Evolutionary conservation across 768 basidiomycete genomes (phyloP).

Genomic region (Dentipellis fragilis): DNA sequence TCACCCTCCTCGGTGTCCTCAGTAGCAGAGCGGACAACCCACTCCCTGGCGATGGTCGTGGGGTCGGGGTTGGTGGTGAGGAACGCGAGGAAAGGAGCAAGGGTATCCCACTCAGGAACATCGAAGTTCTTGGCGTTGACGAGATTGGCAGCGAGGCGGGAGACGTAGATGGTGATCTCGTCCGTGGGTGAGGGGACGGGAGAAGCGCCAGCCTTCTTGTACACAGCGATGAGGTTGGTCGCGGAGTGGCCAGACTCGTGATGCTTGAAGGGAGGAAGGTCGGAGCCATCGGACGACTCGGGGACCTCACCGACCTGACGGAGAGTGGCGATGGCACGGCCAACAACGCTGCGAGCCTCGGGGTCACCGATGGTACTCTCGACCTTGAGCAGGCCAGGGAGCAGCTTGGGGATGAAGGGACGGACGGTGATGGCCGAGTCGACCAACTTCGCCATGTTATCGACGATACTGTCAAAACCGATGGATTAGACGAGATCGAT

Average conservation of each 20-base stretch:
- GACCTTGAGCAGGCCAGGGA: conserved; percentile 93
- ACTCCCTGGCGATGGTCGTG: conserved; percentile 61
- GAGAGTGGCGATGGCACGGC: conserved; percentile 88
- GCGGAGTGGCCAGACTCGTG: conserved; percentile 61
- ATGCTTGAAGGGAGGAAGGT: conserved; percentile 78
- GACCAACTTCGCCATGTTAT: conserved; percentile 98
- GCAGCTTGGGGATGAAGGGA: conserved; percentile 92
- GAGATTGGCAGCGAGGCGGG: conserved; percentile 76
- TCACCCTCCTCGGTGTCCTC: conserved; percentile 62
- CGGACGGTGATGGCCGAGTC: conserved; percentile 92
- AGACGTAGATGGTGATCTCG: conserved; percentile 55
- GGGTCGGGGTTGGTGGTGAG: conserved; percentile 56
- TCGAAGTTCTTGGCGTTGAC: conserved; percentile 91
- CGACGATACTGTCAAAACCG: conserved; percentile 57
- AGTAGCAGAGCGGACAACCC: conserved; percentile 84
- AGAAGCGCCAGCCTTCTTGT: conserved; percentile 72
- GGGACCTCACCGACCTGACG: conserved; percentile 93
- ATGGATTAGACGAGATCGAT: conserved; percentile 10
- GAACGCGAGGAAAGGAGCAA: conserved; percentile 69
- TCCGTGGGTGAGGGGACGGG: conserved; percentile 48
- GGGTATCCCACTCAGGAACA: conserved; percentile 73
- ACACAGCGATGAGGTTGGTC: conserved; percentile 58
- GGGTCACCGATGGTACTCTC: conserved; percentile 94
- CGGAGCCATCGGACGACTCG: conserved; percentile 69
- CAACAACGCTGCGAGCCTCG: conserved; percentile 89